Conservation (phyloP, 257 asterid species). For the Solanum bukasovii region DNA sequence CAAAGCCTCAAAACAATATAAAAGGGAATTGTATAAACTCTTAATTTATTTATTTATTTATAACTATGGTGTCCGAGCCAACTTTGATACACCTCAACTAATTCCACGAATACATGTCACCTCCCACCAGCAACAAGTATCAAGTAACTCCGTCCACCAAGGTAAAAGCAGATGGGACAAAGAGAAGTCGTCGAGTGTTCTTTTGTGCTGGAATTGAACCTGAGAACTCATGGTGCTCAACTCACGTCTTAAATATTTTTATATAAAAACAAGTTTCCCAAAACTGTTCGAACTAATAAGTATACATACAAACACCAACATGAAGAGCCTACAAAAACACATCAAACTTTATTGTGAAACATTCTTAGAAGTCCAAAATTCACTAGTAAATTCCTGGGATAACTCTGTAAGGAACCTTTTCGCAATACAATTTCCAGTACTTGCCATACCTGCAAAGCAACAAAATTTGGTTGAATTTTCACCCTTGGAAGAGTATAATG, state of each 20-base stretch:
- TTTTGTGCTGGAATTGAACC: not conserved
- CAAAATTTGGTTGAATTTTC: not conserved
- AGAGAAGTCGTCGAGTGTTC: not conserved
- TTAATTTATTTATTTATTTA: not conserved
- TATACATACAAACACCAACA: not conserved
- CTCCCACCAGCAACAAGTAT: not conserved
- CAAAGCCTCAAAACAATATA: not conserved
- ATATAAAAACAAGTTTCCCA: not conserved
- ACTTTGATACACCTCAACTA: not conserved
- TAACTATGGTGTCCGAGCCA: not conserved
- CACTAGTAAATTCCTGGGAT: conserved; percentile 70
- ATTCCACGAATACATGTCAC: not conserved
- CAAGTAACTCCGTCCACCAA: not conserved
- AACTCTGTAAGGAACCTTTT: conserved; percentile 68
- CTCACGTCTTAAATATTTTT: not conserved
- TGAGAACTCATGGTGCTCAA: not conserved
- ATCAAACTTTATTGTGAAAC: not conserved
- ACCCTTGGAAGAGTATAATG: not conserved
- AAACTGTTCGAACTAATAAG: not conserved
- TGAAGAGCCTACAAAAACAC: not conserved
- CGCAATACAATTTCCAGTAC: conserved; percentile 87
- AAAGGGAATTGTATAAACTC: not conserved
- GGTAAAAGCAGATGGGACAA: not conserved
- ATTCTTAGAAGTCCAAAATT: not conserved
- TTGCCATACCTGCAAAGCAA: conserved; percentile 66